phyloP scores from a whole-genome alignment of 176 grass and related monocot genomes.

The Urochloa ruziziensis region DNA sequence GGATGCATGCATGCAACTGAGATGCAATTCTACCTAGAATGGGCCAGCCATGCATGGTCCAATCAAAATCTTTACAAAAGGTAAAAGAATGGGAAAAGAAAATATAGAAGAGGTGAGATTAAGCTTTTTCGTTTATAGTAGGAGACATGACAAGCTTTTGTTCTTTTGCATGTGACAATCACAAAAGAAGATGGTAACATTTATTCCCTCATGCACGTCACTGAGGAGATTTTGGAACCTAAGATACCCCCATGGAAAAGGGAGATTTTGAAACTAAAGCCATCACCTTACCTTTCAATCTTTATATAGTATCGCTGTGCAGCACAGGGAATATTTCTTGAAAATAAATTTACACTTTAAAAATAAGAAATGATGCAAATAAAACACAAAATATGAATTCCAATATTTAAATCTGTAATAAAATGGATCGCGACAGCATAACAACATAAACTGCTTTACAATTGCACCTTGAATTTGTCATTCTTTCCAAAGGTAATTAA shows the following conservation, averaged over 20 bases:
- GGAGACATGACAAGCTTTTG: conserved; percentile 34
- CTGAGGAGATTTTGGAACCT: conserved; percentile 24
- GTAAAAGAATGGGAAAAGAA: neutral
- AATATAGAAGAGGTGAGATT: conserved; percentile 31
- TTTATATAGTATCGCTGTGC: neutral
- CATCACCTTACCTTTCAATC: neutral
- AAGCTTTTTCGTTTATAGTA: conserved; percentile 22
- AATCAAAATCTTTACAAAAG: conserved; percentile 36
- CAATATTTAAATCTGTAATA: neutral
- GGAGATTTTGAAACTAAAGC: conserved; percentile 39
- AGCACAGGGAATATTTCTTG: conserved; percentile 5
- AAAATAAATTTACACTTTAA: neutral
- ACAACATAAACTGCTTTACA: neutral
- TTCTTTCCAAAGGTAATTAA: conserved; percentile 17
- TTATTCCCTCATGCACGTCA: conserved; percentile 27
- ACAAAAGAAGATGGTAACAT: conserved; percentile 32
- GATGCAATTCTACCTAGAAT: neutral
- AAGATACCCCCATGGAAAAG: conserved; percentile 32
- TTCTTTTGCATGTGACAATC: conserved; percentile 50
- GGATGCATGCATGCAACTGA: conserved; percentile 23
- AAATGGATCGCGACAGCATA: conserved; percentile 13
- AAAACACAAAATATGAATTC: neutral
- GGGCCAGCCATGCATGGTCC: conserved; percentile 27
- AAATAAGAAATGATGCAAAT: neutral
- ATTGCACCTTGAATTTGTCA: neutral